phyloP scores from a whole-genome alignment of 2,329 filamentous ascomycete species.

The Beauveria scarabaeidicola region DNA sequence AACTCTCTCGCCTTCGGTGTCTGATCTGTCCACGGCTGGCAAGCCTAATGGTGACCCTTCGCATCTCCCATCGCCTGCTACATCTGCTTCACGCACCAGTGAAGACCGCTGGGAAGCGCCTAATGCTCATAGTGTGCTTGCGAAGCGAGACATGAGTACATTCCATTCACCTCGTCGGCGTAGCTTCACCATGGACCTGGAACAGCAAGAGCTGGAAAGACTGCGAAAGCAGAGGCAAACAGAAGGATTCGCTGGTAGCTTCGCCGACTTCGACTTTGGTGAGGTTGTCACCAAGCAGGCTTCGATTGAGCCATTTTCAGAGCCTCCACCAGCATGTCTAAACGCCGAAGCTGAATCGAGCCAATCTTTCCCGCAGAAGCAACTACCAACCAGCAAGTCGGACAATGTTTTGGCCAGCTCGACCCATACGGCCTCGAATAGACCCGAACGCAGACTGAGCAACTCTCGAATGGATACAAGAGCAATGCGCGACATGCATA shows the following conservation, averaged over 20 bases:
- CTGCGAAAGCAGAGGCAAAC: conserved; percentile 15
- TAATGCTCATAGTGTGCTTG: conserved; percentile 38
- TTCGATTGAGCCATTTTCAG: conserved; percentile 6
- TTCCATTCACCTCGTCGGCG: conserved; percentile 35
- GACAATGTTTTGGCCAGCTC: background rate
- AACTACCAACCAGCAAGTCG: background rate
- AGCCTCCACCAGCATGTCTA: background rate
- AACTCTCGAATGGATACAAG: background rate
- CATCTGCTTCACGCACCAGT: conserved; percentile 30
- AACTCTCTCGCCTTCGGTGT: conserved; percentile 10
- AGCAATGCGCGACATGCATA: background rate
- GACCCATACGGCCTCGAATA: background rate
- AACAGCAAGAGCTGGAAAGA: conserved; percentile 23
- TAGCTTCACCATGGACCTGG: conserved; percentile 42
- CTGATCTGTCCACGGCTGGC: conserved; percentile 4
- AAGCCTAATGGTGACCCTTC: conserved; percentile 16
- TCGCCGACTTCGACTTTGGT: conserved; percentile 31
- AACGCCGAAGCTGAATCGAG: background rate
- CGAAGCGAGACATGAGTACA: conserved; percentile 43
- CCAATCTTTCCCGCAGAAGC: background rate
- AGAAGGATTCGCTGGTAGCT: conserved; percentile 30
- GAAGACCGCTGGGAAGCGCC: conserved; percentile 32
- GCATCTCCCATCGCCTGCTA: conserved; percentile 34
- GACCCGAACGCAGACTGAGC: background rate
- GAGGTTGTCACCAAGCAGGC: conserved; percentile 19